These are phyloP conservation scores for Entomortierella chlamydospora DNA, from an alignment of 192 early-diverging fungal species.

Conservation along the genomic window DNA sequence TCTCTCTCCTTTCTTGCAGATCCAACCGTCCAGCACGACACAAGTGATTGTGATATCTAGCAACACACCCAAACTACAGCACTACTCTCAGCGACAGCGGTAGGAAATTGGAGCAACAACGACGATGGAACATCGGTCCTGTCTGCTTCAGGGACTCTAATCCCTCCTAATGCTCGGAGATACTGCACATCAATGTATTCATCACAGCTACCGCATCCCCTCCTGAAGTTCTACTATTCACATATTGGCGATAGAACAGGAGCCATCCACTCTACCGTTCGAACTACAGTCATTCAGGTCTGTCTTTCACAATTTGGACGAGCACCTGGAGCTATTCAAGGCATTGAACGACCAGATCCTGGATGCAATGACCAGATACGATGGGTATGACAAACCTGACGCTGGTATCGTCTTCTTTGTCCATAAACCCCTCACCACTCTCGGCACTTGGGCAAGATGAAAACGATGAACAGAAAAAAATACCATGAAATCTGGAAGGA, in stretches of 20 bases:
- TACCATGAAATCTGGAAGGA: constrained; percentile 12
- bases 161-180: constrained; percentile 6
- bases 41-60: neutral
- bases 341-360: constrained; percentile 35
- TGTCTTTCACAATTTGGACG: constrained; percentile 15
- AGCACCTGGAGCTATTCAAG: constrained; percentile 20
- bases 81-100: neutral
- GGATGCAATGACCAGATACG: constrained; percentile 18
- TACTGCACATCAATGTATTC: neutral
- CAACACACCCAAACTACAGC: neutral
- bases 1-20: neutral
- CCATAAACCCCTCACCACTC: neutral
- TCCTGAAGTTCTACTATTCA: constrained; percentile 1
- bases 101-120: neutral
- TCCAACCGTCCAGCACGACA: neutral
- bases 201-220: neutral
- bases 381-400: neutral
- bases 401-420: neutral
- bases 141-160: constrained; percentile 38
- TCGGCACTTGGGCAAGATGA: neutral
- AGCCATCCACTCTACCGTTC: neutral
- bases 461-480: constrained; percentile 1
- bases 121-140: constrained; percentile 3
- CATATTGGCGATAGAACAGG: neutral
- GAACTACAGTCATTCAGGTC: constrained; percentile 21